Evolutionary conservation across 345 rosid genomes (phyloP), one percentile per base, ranked within the genome.

Genomic region (Hibiscus mutabilis): DNA sequence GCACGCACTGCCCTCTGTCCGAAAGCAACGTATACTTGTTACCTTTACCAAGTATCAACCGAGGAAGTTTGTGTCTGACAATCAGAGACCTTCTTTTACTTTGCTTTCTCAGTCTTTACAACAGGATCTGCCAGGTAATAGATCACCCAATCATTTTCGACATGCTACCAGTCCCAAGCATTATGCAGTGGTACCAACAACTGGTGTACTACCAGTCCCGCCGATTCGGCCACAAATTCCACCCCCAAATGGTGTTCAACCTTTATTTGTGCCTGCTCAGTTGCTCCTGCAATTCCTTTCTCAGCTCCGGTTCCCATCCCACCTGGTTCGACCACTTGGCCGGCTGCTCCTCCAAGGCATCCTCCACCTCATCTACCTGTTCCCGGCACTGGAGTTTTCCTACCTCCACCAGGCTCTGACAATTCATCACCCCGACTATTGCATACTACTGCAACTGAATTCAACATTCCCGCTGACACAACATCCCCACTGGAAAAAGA

Each of bases 351-450:
- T 72, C 84, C 86, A 42, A 83, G 85, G 76, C 97, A 87, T 74
- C 81, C 86, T 64, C 64, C 92, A 56, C 83, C 88, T 57, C 85
- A 89, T 33, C 79, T 83, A 69, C 89, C 85, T 53, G 75, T 80
- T 62, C 90, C 96, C 16, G 98, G 97, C 19, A 95, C 98, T 0
- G 98, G 99, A 60, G 99, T 92, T 63, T 95, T 92, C 84, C 93
- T 95, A 73, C 99, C 97, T 79, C 96, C 92, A 52, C 68, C 78
- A 2, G 87, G 89, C 62, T 76, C 86, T 10, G 46, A 40, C n/a
- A 76, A 75, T 67, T 77, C 83, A 27, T 68, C 83, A 57, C 66
- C 88, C 3, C 66, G 33, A 68, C 86, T 73, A 68, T 24, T 52
- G 27, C 24, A 76, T 37, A 29, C 75, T 7, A 55, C 68, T 56